Evolutionary conservation across 108 stramenopile genomes (phyloP), one percentile per base, ranked within the genome.

Genomic region (Nitzschia sp.): DNA sequence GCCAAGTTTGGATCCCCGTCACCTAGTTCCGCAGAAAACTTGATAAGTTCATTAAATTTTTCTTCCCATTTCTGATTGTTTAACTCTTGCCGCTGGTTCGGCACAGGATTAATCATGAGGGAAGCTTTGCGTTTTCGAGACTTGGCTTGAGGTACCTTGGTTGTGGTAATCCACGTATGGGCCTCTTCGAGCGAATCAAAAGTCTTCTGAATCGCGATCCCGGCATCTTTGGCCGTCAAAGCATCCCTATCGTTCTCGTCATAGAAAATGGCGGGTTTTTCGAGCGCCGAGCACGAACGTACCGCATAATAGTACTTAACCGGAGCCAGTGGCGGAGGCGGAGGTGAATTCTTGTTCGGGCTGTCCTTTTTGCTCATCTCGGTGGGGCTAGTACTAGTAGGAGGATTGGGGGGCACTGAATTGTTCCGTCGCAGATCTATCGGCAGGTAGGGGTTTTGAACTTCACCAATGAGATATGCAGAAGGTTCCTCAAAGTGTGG

Each of bases 1-100:
- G 49, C 49, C 49, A 51, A 19, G 21, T 51, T 51, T 4, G 49
- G 49, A 19, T 51, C 49, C 21, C 49, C 49, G 21, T 51, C 49
- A 5, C 49, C 49, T 5, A n/a, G 4, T 19, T 9, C 21, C 21
- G 11, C 49, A 4, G 49, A 19, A 23, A 51, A 51, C 21, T 19
- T 9, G 4, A n/a, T 4, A 5, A 51, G 49, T 19, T 51, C 49
- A 19, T 51, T 4, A 51, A 21, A 51, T 8, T 19, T 8, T 19
- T 8, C 49, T 51, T 51, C 49, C 49, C 49, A 51, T 51, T 8
- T 51, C 21, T 51, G 17, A 23, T 51, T 51, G 49, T 51, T 51
- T 21, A 19, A 19, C 21, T 51, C 17, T 19, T 51, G 49, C 21
- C 49, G 49, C 21, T 5, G 8, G n/a, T 19, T 51, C 18, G 49